Evolutionary conservation across 331 rosid genomes (phyloP), one percentile per base, ranked within the genome.

Genomic region (Spiraea crenata): DNA sequence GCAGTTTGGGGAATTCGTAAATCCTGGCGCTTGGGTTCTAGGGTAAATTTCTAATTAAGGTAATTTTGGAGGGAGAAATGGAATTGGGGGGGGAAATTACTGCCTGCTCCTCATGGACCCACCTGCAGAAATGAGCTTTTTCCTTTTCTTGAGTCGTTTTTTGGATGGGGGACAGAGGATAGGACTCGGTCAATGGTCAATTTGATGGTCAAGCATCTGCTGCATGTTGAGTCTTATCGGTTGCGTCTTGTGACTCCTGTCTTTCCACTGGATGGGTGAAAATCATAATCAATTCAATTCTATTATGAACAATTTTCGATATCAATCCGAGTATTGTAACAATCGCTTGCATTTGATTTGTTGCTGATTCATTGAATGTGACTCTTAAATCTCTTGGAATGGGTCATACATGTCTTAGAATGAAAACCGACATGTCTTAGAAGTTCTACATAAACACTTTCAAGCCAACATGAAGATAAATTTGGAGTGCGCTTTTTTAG

Each of bases 181-280:
- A 41, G 42, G 55, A 56, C 13, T 16, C n/a, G 72, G 81, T 76
- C 84, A 65, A 59, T 20, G 38, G 75, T 66, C 79, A 65, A 63
- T 39, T 51, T n/a, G 56, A 59, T 66, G 45, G 84, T 76, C 78
- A 80, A 62, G 67, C 57, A 54, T 14, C 50, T 69, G 65, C 42
- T 70, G 65, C 42, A 7, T 57, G 71, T 31, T 20, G n/a, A 20
- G 73, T 64, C 74, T 42, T 64, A n/a, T 52, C 73, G 0, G 48
- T 10, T 75, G 51, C 38, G 63, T 13, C 74, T 39, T 54, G 54
- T 74, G 59, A 47, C 65, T 16, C 75, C 35, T 44, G 83, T 69
- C 77, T 55, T 42, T 56, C 57, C 55, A 62, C 12, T 41, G 37
- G 49, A 57, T 6, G 2, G 17, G 12, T 20, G 31, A 25, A 25